Evolutionary conservation across 148 eudicot species (phyloP).

Genomic region (Dianthus caryophyllus): DNA sequence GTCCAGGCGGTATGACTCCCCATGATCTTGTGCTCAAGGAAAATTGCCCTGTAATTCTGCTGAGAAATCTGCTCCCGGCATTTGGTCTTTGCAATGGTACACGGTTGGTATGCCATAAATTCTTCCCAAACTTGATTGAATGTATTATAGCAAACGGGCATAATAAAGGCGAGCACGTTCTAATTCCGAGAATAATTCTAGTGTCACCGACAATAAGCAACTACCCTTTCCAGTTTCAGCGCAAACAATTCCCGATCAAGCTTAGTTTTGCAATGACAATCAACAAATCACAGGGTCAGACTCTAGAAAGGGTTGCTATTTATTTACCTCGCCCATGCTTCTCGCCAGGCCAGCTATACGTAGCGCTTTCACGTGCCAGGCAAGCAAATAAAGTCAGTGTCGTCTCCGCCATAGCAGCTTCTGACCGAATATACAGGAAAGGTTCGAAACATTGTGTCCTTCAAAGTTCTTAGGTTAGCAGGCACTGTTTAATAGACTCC

Average conservation of each 20-base stretch:
- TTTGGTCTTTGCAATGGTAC: neutral
- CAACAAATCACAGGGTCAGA: conserved; percentile 13
- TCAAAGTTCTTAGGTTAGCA: too few relatives aligned
- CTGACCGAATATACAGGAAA: too few relatives aligned
- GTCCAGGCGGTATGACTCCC: neutral
- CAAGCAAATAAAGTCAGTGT: neutral
- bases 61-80: neutral
- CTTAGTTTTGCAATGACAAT: conserved; percentile 16
- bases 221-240: neutral
- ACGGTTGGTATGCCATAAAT: neutral
- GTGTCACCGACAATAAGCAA: too few relatives aligned
- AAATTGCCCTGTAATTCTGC: neutral
- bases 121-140: neutral
- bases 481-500: too few relatives aligned
- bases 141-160: neutral
- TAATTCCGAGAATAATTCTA: neutral
- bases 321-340: neutral
- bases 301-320: neutral
- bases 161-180: neutral
- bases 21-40: neutral
- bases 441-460: too few relatives aligned
- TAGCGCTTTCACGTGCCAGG: neutral
- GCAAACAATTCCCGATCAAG: conserved; percentile 6
- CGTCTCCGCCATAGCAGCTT: neutral
- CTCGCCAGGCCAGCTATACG: conserved; percentile 14